A percentile compares a stretch with the other conserved stretches of the same genome.
phyloP scores from a whole-genome alignment of 306 rosid species.

The barrel medic (Medicago truncatula) region DNA sequence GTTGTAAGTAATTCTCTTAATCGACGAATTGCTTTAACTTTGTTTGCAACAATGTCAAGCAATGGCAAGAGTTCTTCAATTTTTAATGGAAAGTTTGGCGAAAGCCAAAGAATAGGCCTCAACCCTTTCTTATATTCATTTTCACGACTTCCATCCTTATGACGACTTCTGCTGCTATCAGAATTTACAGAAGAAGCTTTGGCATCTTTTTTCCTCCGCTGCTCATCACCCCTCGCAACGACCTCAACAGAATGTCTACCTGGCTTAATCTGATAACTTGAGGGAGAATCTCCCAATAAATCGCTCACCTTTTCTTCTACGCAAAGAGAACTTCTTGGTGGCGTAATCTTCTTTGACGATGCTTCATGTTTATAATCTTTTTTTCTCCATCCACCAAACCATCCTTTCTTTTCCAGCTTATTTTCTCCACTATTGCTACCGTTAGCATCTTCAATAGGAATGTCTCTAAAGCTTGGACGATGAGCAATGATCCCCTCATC shows the following conservation, averaged over 20 bases:
- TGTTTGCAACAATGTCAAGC: constrained; percentile 95
- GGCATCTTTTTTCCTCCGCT: constrained; percentile 68
- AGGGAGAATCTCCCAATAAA: constrained; percentile 78
- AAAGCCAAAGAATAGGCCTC: constrained; percentile 97
- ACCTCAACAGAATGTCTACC: constrained; percentile 89
- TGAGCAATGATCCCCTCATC: constrained; percentile 67
- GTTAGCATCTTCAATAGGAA: constrained; percentile 71
- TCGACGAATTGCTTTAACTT: constrained; percentile 97
- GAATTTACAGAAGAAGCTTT: constrained; percentile 56
- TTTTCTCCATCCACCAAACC: constrained; percentile 98
- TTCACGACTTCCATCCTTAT: constrained; percentile 77
- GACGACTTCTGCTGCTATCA: constrained; percentile 67
- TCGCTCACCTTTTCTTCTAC: constrained; percentile 87
- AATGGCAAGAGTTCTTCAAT: constrained; percentile 88
- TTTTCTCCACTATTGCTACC: constrained; percentile 64
- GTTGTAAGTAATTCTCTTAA: constrained; percentile 97
- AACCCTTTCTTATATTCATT: constrained; percentile 95
- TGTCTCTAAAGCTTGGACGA: constrained; percentile 74
- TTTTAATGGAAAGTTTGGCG: constrained; percentile 87
- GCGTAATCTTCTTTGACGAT: constrained; percentile 61
- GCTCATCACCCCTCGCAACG: constrained; percentile 71
- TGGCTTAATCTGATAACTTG: constrained; percentile 68
- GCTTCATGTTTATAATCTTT: constrained; percentile 68
- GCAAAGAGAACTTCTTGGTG: constrained; percentile 88
- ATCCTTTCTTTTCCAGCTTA: constrained; percentile 89